Percentiles rank a stretch among this genome's conserved stretches.
Conservation (phyloP, 352 stramenopile species). For the Phytophthora pini region DNA sequence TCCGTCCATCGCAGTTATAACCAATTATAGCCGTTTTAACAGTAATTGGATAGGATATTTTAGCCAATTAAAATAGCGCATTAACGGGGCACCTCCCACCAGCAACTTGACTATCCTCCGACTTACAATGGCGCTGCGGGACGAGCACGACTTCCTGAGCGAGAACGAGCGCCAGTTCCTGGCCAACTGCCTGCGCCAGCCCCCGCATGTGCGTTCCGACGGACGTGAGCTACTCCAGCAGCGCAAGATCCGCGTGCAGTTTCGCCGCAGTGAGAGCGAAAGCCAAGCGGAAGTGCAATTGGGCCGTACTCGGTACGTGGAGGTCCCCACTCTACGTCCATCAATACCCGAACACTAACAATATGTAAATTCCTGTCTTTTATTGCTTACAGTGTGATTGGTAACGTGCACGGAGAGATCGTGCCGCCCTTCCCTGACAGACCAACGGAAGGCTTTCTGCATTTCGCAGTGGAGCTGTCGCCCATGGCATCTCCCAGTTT, state of each 20-base stretch:
- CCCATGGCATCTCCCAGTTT: conserved; percentile 87
- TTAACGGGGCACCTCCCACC: conserved; percentile 2
- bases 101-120: conserved; percentile 14
- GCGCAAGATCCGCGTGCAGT: conserved; percentile 85
- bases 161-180: conserved; percentile 87
- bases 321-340: not conserved
- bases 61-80: too few species aligned
- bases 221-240: conserved; percentile 84
- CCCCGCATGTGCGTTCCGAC: conserved; percentile 71
- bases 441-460: conserved; percentile 87
- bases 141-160: conserved; percentile 80
- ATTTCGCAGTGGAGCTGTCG: conserved; percentile 87
- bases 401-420: conserved; percentile 86
- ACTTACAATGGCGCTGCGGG: conserved; percentile 52
- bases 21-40: conserved; percentile 20
- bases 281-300: conserved; percentile 85
- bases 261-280: conserved; percentile 75
- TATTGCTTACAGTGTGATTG: conserved; percentile 59
- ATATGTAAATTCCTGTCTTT: not conserved
- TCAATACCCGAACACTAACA: conserved; percentile 2
- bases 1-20: conserved; percentile 55
- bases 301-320: conserved; percentile 68
- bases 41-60: too few species aligned
- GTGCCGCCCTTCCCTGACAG: conserved; percentile 87
- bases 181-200: conserved; percentile 62